These are phyloP conservation scores for Millerozyma acaciae DNA, from an alignment of 805 yeast species.

Conservation along the genomic window DNA sequence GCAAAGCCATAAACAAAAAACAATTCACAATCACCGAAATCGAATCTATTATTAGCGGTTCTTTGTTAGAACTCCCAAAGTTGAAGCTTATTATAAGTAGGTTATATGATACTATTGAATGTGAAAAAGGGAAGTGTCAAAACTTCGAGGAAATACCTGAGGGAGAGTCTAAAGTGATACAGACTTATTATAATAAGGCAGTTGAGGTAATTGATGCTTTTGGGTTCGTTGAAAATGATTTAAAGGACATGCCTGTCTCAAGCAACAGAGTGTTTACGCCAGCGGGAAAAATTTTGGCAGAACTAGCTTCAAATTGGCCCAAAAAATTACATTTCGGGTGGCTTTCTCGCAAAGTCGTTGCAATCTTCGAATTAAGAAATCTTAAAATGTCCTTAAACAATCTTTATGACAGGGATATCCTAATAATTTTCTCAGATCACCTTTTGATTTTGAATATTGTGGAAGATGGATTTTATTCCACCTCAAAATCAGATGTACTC, in stretches of 20 bases:
- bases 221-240: constrained; percentile 43
- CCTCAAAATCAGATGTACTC: constrained; percentile 4
- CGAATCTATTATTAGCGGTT: constrained; percentile 54
- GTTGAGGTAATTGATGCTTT: constrained; percentile 74
- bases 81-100: constrained; percentile 66
- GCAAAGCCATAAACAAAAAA: constrained; percentile 25
- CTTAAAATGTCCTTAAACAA: constrained; percentile 15
- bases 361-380: constrained; percentile 49
- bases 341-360: constrained; percentile 81
- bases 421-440: constrained; percentile 79
- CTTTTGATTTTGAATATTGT: constrained; percentile 58
- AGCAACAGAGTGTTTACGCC: constrained; percentile 73
- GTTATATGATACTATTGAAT: constrained; percentile 43
- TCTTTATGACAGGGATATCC: constrained; percentile 38
- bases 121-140: constrained; percentile 34
- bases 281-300: constrained; percentile 82
- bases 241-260: too few relatives aligned
- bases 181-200: constrained; percentile 48
- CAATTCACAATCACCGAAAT: constrained; percentile 26
- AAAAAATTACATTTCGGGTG: constrained; percentile 81
- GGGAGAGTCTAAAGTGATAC: constrained; percentile 23
- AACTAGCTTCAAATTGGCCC: constrained; percentile 86
- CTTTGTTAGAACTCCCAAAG: constrained; percentile 63
- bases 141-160: constrained; percentile 17
- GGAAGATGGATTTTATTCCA: constrained; percentile 39